phyloP scores from a whole-genome alignment of 192 early-diverging fungal species.

The Dissophora ornata region DNA sequence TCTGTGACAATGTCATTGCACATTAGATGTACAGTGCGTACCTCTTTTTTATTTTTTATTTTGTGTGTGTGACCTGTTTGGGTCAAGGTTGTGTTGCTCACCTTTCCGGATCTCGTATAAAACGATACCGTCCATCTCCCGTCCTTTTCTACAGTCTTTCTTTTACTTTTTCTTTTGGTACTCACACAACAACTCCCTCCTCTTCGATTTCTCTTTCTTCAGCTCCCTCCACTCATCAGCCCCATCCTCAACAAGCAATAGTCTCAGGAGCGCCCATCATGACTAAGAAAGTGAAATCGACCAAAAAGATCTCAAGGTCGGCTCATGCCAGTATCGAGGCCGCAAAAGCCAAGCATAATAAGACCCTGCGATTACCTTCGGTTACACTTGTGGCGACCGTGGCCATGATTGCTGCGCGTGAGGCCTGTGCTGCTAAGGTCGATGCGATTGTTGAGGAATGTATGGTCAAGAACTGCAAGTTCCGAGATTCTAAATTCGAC shows the following conservation, averaged over 20 bases:
- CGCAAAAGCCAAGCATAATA: conserved; percentile 41
- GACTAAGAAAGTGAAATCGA: conserved; percentile 26
- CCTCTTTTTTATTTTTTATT: too few species aligned
- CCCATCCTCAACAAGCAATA: too few species aligned
- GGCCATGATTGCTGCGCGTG: conserved; percentile 35
- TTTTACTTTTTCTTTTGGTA: too few species aligned
- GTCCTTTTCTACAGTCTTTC: neutral
- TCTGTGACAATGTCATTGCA: too few species aligned
- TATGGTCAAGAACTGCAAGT: conserved; percentile 40
- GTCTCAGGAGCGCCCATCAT: too few species aligned
- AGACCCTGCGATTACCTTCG: conserved; percentile 28
- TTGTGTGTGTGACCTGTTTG: too few species aligned
- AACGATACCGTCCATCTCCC: neutral
- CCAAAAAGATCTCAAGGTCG: conserved; percentile 26
- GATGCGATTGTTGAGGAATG: conserved; percentile 52
- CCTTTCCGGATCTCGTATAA: too few species aligned
- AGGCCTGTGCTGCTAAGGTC: conserved; percentile 38
- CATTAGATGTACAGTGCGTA: too few species aligned
- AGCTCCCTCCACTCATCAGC: too few species aligned
- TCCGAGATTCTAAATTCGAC: conserved; percentile 49
- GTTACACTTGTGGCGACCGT: conserved; percentile 38
- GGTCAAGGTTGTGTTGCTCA: too few species aligned
- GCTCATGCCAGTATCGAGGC: conserved; percentile 9
- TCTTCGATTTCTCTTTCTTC: neutral
- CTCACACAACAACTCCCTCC: neutral